Percentiles rank a stretch among this genome's conserved stretches.
Evolutionary conservation across 2,329 filamentous ascomycete species (phyloP).

Genomic region (Neofusicoccum parvum): DNA sequence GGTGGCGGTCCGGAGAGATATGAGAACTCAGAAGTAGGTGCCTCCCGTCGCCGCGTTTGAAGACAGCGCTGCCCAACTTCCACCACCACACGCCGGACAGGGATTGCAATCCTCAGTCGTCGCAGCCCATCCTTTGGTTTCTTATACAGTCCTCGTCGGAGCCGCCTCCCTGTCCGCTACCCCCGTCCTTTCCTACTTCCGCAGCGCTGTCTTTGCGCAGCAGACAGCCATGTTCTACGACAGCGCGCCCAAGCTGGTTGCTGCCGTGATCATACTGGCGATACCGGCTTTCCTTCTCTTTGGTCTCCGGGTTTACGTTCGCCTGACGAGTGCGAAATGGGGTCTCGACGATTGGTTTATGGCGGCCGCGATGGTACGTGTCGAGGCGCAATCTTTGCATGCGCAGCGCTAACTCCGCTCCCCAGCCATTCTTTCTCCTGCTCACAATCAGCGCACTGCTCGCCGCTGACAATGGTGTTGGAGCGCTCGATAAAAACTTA

Average conservation of each 20-base stretch:
- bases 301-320: conserved; percentile 26
- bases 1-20: neutral
- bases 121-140: neutral
- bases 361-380: conserved; percentile 10
- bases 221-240: conserved; percentile 6
- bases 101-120: neutral
- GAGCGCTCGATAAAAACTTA: conserved; percentile 26
- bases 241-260: neutral
- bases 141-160: neutral
- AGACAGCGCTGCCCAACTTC: neutral
- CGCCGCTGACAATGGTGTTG: conserved; percentile 35
- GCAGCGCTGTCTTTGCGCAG: neutral
- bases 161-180: neutral
- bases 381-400: conserved; percentile 20
- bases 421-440: conserved; percentile 29
- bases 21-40: neutral
- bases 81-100: neutral
- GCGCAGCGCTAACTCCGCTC: neutral
- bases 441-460: conserved; percentile 32
- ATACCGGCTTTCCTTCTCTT: conserved; percentile 25
- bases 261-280: neutral
- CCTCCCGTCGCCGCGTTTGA: neutral
- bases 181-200: neutral
- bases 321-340: conserved; percentile 28
- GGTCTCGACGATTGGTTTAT: conserved; percentile 37